Percentiles rank a stretch among this genome's conserved stretches.
Evolutionary conservation across 352 stramenopile species (phyloP).

Genomic region (Phytophthora chlamydospora): DNA sequence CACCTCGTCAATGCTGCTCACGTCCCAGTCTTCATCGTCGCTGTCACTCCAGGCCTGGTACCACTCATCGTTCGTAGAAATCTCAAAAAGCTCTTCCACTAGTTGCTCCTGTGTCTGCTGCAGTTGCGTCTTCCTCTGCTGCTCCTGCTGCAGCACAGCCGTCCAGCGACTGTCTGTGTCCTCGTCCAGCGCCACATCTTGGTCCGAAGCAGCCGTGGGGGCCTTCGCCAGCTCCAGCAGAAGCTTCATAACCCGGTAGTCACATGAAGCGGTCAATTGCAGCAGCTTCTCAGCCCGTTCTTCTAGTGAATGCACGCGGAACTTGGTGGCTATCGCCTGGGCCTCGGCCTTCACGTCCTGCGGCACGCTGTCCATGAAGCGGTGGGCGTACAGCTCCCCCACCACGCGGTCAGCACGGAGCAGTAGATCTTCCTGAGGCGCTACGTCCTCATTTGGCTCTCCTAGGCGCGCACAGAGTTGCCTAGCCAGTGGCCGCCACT

Average conservation of each 20-base stretch:
- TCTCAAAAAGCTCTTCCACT: constrained; percentile 62
- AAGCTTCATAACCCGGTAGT: constrained; percentile 63
- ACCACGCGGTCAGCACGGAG: constrained; percentile 58
- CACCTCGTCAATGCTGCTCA: constrained; percentile 23
- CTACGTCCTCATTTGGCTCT: not conserved
- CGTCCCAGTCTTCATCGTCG: constrained; percentile 46
- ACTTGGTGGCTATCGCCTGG: constrained; percentile 49
- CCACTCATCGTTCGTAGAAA: constrained; percentile 73
- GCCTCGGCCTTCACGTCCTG: constrained; percentile 55
- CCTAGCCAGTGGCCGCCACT: constrained; percentile 64
- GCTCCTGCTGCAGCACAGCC: constrained; percentile 25
- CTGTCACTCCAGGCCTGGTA: constrained; percentile 61
- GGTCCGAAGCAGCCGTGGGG: constrained; percentile 49
- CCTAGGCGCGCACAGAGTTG: constrained; percentile 48
- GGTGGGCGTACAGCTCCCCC: constrained; percentile 51
- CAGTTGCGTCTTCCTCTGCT: constrained; percentile 19
- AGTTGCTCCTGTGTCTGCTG: constrained; percentile 43
- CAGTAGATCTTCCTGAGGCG: constrained; percentile 34
- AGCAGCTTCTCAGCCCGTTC: constrained; percentile 47
- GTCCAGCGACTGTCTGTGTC: constrained; percentile 21
- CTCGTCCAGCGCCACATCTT: constrained; percentile 38
- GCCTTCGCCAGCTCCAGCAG: constrained; percentile 62
- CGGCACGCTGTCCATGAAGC: constrained; percentile 55
- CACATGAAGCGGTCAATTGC: constrained; percentile 37
- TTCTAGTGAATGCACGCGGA: constrained; percentile 59